Evolutionary conservation across 768 basidiomycete genomes (phyloP).

Genomic region (Russula ochroleuca): DNA sequence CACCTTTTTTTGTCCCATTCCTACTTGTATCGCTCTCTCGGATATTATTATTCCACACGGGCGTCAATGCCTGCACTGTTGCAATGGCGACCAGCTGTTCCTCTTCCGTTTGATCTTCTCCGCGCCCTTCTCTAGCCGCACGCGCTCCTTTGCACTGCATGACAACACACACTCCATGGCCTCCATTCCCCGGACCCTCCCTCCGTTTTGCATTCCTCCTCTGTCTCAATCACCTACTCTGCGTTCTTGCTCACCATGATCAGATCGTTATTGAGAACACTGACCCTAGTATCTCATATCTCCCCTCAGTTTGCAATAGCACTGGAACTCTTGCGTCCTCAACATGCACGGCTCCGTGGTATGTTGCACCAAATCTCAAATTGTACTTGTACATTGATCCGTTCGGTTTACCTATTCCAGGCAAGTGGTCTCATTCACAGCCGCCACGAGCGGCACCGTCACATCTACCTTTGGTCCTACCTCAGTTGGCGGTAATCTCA

Average conservation of each 20-base stretch:
- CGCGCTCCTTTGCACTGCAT: conserved; percentile 19
- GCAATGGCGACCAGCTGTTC: conserved; percentile 26
- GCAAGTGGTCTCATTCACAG: conserved; percentile 20
- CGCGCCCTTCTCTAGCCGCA: conserved; percentile 7
- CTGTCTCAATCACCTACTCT: neutral
- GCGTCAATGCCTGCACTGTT: conserved; percentile 18
- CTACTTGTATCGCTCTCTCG: neutral
- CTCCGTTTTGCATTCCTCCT: conserved; percentile 8
- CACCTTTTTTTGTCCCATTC: neutral
- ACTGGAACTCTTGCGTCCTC: neutral
- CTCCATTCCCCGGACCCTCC: conserved; percentile 3
- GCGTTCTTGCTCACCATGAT: conserved; percentile 4
- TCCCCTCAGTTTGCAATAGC: conserved; percentile 26
- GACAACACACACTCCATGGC: conserved; percentile 12
- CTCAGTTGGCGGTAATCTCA: conserved; percentile 5
- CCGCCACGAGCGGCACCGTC: conserved; percentile 26
- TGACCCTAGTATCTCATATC: conserved; percentile 24
- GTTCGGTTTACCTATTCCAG: conserved; percentile 13
- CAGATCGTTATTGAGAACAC: conserved; percentile 23
- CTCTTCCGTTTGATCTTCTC: conserved; percentile 15
- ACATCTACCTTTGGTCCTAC: conserved; percentile 27
- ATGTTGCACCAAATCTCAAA: neutral
- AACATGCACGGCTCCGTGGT: conserved; percentile 20
- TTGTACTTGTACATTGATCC: conserved; percentile 5
- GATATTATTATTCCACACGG: neutral